Percentiles rank a stretch among this genome's conserved stretches.
Evolutionary conservation across 179 eudicot species (phyloP).

Genomic region (Silene vulgaris): DNA sequence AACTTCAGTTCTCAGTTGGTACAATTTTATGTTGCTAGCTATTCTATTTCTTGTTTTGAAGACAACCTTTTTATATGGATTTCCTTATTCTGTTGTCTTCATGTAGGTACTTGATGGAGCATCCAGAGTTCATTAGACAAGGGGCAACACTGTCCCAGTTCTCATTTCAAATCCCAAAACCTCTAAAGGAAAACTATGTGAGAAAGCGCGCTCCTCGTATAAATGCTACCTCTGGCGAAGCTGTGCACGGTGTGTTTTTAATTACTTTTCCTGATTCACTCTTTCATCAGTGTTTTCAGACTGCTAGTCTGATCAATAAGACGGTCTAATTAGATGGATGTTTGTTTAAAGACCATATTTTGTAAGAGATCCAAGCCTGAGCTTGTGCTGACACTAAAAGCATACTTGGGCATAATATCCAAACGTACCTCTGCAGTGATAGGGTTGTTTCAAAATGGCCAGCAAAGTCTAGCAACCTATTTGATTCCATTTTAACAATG

Average conservation of each 20-base stretch:
- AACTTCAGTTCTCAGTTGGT: not conserved
- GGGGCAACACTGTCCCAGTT: conserved; percentile 61
- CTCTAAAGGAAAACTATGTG: conserved; percentile 71
- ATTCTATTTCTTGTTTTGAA: not conserved
- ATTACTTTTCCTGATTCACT: not conserved
- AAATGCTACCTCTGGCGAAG: conserved; percentile 32
- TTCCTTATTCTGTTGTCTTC: conserved; percentile 11
- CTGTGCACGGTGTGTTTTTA: conserved; percentile 41
- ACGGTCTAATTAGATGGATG: not conserved
- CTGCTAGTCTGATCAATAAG: not conserved
- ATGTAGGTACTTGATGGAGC: conserved; percentile 58
- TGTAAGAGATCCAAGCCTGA: conserved; percentile 1
- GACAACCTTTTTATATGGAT: not conserved
- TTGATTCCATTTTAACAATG: not conserved
- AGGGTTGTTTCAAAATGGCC: not conserved
- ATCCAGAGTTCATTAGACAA: conserved; percentile 46
- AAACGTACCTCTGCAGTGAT: not conserved
- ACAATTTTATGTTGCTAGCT: not conserved
- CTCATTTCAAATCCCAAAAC: conserved; percentile 74
- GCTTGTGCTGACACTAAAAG: not conserved
- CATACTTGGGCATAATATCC: not conserved
- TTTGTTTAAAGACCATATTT: not conserved
- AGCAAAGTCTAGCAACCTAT: no score
- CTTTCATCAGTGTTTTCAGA: not conserved
- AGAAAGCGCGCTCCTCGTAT: conserved; percentile 58